Conservation (phyloP, 495 filamentous ascomycete species). For the Aspergillus biplanus region DNA sequence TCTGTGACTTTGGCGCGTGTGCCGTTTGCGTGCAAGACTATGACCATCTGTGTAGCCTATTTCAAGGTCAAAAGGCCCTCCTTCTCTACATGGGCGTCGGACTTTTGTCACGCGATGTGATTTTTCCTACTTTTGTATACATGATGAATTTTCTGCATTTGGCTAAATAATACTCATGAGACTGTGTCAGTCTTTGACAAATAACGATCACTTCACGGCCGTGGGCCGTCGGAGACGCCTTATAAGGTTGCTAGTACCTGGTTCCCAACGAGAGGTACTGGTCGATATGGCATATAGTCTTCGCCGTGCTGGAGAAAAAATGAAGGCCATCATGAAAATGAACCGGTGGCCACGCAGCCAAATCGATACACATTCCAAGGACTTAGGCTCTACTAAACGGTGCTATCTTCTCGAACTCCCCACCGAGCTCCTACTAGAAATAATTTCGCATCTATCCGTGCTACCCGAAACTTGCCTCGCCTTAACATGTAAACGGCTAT, state of each 20-base stretch:
- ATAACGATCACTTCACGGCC: constrained; percentile 9
- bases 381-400: constrained; percentile 25
- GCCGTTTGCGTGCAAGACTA: constrained; percentile 45
- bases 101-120: constrained; percentile 25
- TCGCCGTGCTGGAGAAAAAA: constrained; percentile 36
- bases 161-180: constrained; percentile 24
- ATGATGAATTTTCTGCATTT: constrained; percentile 23
- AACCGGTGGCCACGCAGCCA: constrained; percentile 32
- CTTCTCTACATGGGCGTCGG: constrained; percentile 16
- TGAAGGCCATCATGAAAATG: constrained; percentile 41
- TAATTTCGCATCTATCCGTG: constrained; percentile 43
- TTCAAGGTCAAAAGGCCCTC: constrained; percentile 41
- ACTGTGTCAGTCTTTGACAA: constrained; percentile 12
- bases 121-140: constrained; percentile 17
- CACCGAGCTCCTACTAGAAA: constrained; percentile 48
- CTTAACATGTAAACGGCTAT: constrained; percentile 49
- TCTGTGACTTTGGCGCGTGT: constrained; percentile 44
- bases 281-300: constrained; percentile 36
- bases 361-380: constrained; percentile 23
- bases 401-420: constrained; percentile 49
- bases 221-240: constrained; percentile 18
- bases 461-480: constrained; percentile 48
- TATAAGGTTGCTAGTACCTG: constrained; percentile 20
- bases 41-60: constrained; percentile 24
- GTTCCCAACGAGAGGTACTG: constrained; percentile 18